phyloP scores from a whole-genome alignment of 306 rosid species.

The Begonia fuchsioides region DNA sequence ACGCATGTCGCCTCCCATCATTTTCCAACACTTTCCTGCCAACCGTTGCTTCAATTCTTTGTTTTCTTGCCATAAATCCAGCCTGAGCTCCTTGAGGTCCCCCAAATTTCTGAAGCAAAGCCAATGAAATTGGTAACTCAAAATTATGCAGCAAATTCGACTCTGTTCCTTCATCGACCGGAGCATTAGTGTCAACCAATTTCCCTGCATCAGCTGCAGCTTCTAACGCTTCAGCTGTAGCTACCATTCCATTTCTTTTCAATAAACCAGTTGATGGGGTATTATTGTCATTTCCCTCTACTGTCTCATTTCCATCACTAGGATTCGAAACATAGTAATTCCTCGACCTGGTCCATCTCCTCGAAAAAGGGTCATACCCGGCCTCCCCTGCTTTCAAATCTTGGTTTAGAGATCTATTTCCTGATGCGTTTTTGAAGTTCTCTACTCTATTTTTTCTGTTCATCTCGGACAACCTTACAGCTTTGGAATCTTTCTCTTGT shows the following conservation, averaged over 20 bases:
- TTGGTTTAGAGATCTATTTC: conserved; percentile 31
- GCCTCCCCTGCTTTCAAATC: conserved; percentile 82
- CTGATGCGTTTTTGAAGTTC: conserved; percentile 91
- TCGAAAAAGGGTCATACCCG: conserved; percentile 97
- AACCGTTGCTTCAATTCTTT: conserved; percentile 53
- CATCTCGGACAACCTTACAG: conserved; percentile 89
- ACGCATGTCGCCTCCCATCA: conserved; percentile 50
- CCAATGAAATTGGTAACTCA: conserved; percentile 79
- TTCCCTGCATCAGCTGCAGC: conserved; percentile 95
- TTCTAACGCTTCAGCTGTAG: conserved; percentile 71
- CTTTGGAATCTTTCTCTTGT: conserved; percentile 53
- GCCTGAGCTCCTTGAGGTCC: conserved; percentile 67
- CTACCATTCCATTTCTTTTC: conserved; percentile 29
- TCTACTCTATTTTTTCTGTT: conserved; percentile 86
- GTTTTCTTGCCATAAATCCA: conserved; percentile 66
- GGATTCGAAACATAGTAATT: conserved; percentile 62
- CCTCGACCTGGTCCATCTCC: conserved; percentile 96
- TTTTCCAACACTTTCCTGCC: conserved; percentile 69
- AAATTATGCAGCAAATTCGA: conserved; percentile 61
- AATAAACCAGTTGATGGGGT: conserved; percentile 13
- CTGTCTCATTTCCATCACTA: conserved; percentile 28
- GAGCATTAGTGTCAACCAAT: conserved; percentile 74
- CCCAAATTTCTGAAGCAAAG: conserved; percentile 62
- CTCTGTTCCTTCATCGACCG: conserved; percentile 76
- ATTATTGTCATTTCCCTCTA: conserved; percentile 20